These are phyloP conservation scores for Kalanchoe fedtschenkoi DNA, from an alignment of 164 flowering plant genomes.

Conservation along the genomic window DNA sequence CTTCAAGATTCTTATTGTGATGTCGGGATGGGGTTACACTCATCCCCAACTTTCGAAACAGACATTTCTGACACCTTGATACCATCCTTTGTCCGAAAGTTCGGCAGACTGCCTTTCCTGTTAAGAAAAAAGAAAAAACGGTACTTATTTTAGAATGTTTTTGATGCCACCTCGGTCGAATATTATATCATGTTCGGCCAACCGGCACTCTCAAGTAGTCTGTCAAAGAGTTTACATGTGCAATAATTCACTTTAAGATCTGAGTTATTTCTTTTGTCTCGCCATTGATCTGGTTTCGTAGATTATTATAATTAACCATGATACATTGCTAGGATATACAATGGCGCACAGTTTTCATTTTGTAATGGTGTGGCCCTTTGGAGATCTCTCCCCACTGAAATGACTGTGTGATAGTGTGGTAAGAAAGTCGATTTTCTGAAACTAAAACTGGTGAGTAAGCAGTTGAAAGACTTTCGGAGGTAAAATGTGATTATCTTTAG, in stretches of 20 bases:
- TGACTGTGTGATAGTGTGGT: neutral
- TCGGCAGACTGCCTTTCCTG: too few relatives aligned
- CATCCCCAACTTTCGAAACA: slow-evolving; percentile 1
- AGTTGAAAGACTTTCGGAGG: neutral
- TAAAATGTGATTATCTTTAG: too few relatives aligned
- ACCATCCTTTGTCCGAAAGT: neutral
- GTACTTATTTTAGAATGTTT: too few relatives aligned
- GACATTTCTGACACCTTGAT: neutral
- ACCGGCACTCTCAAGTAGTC: slow-evolving; percentile 1
- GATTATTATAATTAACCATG: neutral
- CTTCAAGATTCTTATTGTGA: neutral
- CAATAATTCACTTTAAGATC: neutral
- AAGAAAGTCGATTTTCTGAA: neutral
- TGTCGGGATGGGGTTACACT: neutral
- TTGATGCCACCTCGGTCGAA: too few relatives aligned
- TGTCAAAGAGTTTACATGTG: slow-evolving; percentile 1
- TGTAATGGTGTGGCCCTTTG: too few relatives aligned
- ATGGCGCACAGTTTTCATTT: neutral
- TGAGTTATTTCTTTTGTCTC: neutral
- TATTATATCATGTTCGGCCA: slow-evolving; percentile 14
- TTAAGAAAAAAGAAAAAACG: too few relatives aligned
- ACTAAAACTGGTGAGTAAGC: neutral
- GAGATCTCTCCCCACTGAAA: too few relatives aligned
- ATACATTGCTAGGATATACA: neutral
- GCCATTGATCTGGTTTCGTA: neutral